phyloP scores from a whole-genome alignment of 2,329 filamentous ascomycete genomes.

The Penicillium glabrum region DNA sequence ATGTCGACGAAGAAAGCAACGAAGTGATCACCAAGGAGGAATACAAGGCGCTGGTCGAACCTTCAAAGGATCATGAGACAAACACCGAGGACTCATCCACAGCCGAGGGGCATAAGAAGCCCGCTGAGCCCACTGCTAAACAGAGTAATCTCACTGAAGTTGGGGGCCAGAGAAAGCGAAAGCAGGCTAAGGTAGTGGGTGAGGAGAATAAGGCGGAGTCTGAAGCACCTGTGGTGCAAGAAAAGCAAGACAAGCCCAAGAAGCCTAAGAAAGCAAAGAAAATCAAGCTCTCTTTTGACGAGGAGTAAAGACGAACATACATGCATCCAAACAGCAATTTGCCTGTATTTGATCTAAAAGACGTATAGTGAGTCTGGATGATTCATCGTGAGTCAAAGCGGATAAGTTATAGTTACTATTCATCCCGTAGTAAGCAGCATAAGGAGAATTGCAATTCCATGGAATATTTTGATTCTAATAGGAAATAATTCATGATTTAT shows the following conservation, averaged over 20 bases:
- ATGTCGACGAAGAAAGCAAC: conserved; percentile 45
- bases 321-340: background rate
- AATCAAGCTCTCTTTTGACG: conserved; percentile 48
- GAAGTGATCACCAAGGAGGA: conserved; percentile 46
- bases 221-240: conserved; percentile 12
- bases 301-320: conserved; percentile 21
- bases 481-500: background rate
- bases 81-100: conserved; percentile 13
- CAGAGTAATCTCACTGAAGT: conserved; percentile 41
- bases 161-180: conserved; percentile 43
- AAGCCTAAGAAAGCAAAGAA: conserved; percentile 47
- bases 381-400: conserved; percentile 9
- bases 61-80: conserved; percentile 9
- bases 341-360: background rate
- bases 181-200: conserved; percentile 42
- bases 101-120: conserved; percentile 12
- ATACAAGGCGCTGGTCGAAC: conserved; percentile 39
- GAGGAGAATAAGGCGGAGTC: conserved; percentile 27
- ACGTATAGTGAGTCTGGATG: background rate
- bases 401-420: background rate
- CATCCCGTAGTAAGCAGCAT: background rate
- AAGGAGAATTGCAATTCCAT: background rate
- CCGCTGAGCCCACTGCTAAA: conserved; percentile 22
- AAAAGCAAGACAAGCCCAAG: conserved; percentile 29
- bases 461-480: background rate